Percentiles rank a stretch among this genome's conserved stretches.
Evolutionary conservation across 495 filamentous ascomycete genomes (phyloP).

Genomic region (Platismatia glauca): DNA sequence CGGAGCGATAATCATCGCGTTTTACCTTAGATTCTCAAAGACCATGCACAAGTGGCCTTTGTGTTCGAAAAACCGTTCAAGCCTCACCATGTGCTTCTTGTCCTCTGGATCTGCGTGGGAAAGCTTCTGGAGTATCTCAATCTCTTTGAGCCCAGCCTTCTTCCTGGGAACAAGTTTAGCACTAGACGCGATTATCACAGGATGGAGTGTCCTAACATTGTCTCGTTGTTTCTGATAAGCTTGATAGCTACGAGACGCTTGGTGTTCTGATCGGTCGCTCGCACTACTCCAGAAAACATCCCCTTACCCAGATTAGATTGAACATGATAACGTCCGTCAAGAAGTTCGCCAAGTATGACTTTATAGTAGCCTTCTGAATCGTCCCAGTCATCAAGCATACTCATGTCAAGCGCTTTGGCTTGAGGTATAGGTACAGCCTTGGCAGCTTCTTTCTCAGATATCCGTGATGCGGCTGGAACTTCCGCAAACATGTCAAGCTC

Average conservation of each 20-base stretch:
- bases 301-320: conserved; percentile 82
- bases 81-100: conserved; percentile 84
- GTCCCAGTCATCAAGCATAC: conserved; percentile 87
- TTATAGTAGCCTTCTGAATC: conserved; percentile 94
- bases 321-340: conserved; percentile 81
- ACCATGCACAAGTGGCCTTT: conserved; percentile 93
- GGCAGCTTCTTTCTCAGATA: conserved; percentile 34
- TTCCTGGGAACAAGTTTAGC: conserved; percentile 36
- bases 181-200: background rate
- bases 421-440: conserved; percentile 42
- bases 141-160: conserved; percentile 91
- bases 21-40: conserved; percentile 74
- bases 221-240: conserved; percentile 89
- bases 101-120: conserved; percentile 75
- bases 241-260: conserved; percentile 77
- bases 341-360: conserved; percentile 76
- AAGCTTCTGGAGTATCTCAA: conserved; percentile 79
- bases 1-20: background rate
- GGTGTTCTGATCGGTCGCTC: conserved; percentile 70
- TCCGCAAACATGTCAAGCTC: conserved; percentile 84
- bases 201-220: conserved; percentile 45
- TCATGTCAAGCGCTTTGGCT: conserved; percentile 60
- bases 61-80: conserved; percentile 82
- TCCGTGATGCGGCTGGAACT: conserved; percentile 37
- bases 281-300: conserved; percentile 93